Evolutionary conservation across 768 basidiomycete genomes (phyloP), one percentile per base, ranked within the genome.

Genomic region (Tylopilus sp.): DNA sequence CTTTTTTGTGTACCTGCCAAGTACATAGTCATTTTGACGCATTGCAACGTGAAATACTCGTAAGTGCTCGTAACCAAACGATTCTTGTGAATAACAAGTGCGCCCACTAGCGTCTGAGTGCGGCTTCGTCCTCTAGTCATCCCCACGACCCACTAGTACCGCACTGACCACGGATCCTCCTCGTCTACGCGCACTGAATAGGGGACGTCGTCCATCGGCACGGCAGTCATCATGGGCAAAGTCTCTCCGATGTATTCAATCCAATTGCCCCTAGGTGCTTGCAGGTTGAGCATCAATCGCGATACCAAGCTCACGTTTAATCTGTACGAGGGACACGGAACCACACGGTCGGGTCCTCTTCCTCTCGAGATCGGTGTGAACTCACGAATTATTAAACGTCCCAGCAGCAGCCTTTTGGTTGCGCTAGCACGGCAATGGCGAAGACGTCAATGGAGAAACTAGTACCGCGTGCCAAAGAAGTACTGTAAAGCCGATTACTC

Each of bases 231-330:
- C n/a, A n/a, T n/a, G n/a, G n/a, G n/a, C n/a, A n/a, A n/a, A n/a
- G n/a, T n/a, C n/a, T n/a, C n/a, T n/a, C n/a, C n/a, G n/a, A n/a
- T n/a, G n/a, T n/a, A n/a, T n/a, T n/a, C n/a, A n/a, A n/a, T n/a
- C n/a, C n/a, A n/a, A n/a, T n/a, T n/a, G n/a, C n/a, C n/a, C n/a
- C n/a, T n/a, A n/a, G n/a, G n/a, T n/a, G n/a, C n/a, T n/a, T 56
- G 53, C 24, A 64, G 26, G n/a, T 61, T 64, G 47, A 61, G 51
- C 53, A 57, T 44, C 42, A 64, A 25, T 25, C 63, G 50, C 21
- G 55, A 56, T 12, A 59, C 54, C 62, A 63, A 45, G 3, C 50
- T 50, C 22, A 44, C 50, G 12, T 50, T 59, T 19, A 63, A 11
- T 31, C 59, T 63, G 19, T 12, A 28, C 8, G 13, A 19, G 16